Percentiles rank a stretch among this genome's conserved stretches.
Evolutionary conservation across 140 eudicot species (phyloP).

Genomic region (Ambrosia hybrid): DNA sequence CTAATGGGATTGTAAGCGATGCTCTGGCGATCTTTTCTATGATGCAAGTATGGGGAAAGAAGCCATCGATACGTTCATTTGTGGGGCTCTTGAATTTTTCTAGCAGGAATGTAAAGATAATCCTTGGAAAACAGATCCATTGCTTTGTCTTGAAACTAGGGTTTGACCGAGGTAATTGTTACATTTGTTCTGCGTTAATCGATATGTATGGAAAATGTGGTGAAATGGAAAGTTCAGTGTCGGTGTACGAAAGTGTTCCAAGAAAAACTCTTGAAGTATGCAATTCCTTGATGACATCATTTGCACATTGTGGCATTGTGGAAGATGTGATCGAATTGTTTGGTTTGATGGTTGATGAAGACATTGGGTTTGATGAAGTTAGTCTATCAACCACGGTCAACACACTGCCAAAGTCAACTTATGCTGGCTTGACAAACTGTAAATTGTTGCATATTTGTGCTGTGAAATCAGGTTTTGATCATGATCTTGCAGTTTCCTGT

Average conservation of each 20-base stretch:
- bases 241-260: constrained; percentile 39
- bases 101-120: constrained; percentile 35
- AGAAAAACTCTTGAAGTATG: constrained; percentile 53
- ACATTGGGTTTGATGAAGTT: constrained; percentile 59
- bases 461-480: constrained; percentile 60
- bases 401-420: constrained; percentile 45
- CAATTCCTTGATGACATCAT: constrained; percentile 77
- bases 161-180: constrained; percentile 42
- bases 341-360: constrained; percentile 63
- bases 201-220: constrained; percentile 87
- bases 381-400: constrained; percentile 56
- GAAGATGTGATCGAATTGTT: constrained; percentile 78
- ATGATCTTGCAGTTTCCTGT: constrained; percentile 56
- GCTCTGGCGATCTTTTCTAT: constrained; percentile 44
- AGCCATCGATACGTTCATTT: constrained; percentile 63
- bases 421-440: constrained; percentile 52
- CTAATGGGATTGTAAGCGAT: constrained; percentile 35
- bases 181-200: constrained; percentile 69
- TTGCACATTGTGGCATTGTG: constrained; percentile 43
- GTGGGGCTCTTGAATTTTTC: constrained; percentile 56
- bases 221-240: constrained; percentile 48
- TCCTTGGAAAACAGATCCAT: constrained; percentile 65
- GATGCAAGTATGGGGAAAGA: constrained; percentile 66
- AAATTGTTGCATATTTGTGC: constrained; percentile 60
- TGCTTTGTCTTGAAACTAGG: constrained; percentile 57